A percentile compares a stretch with the other conserved stretches of the same genome.
Evolutionary conservation across 1,139 yeast species (phyloP).

Genomic region (Magnusiomyces ingens): DNA sequence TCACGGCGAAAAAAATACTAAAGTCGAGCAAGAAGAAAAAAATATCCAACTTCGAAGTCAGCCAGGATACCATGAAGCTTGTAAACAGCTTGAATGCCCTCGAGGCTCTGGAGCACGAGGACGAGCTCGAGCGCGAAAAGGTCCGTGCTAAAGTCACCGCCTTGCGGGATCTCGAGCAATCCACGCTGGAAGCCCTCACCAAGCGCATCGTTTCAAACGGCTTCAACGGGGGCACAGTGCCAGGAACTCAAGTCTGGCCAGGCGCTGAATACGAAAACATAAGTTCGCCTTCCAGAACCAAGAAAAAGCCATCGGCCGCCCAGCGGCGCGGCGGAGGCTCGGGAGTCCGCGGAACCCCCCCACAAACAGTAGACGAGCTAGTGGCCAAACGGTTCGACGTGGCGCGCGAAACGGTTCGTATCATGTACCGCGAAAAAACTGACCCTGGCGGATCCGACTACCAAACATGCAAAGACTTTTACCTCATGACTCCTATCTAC

Average conservation of each 20-base stretch:
- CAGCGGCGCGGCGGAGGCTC: conserved; percentile 1
- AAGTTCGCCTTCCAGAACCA: conserved; percentile 44
- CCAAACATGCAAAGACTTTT: background rate
- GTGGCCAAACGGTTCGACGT: background rate
- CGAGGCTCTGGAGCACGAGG: background rate
- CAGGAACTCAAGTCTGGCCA: background rate
- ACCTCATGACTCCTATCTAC: background rate
- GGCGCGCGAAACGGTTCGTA: background rate
- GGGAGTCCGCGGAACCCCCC: background rate
- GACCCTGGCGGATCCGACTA: background rate
- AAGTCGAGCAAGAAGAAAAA: no score
- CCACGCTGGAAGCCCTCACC: background rate
- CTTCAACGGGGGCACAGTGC: background rate
- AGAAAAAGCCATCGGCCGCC: conserved; percentile 28
- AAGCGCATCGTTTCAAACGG: background rate
- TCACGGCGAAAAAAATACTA: no score
- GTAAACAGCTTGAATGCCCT: background rate
- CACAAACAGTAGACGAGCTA: background rate
- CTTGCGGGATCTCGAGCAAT: background rate
- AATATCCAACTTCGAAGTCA: no score
- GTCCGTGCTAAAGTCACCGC: background rate
- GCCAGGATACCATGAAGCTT: no score
- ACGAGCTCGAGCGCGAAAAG: background rate
- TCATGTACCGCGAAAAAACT: background rate
- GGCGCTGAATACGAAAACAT: no score